Evolutionary conservation across 2,329 filamentous ascomycete genomes (phyloP).

Genomic region (Neopestalotiopsis clavispora): DNA sequence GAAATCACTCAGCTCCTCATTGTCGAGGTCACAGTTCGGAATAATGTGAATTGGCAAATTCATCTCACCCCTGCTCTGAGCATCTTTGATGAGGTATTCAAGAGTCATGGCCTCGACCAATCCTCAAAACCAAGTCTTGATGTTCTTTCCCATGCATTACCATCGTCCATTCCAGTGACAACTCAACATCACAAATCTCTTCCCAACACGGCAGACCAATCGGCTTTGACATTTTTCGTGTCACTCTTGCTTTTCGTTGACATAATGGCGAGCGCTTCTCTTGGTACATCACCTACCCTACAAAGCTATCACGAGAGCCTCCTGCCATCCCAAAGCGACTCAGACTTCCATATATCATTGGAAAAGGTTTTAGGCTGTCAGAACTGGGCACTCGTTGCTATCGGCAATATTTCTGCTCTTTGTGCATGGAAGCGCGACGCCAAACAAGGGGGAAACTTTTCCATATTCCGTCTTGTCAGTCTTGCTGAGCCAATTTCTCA

Average conservation of each 20-base stretch:
- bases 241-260: constrained; percentile 2
- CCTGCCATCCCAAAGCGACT: not conserved
- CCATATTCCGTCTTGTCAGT: not conserved
- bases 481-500: not conserved
- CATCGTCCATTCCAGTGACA: not conserved
- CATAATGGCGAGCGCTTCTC: not conserved
- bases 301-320: not conserved
- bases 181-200: constrained; percentile 2
- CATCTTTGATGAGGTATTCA: constrained; percentile 4
- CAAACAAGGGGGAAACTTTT: constrained; percentile 2
- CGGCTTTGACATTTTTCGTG: constrained; percentile 4
- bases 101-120: not conserved
- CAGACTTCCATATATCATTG: not conserved
- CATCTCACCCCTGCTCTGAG: constrained; percentile 1
- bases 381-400: constrained; percentile 1
- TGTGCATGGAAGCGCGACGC: constrained; percentile 8
- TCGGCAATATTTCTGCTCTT: constrained; percentile 2
- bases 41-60: not conserved
- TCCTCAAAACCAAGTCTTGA: not conserved
- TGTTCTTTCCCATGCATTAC: constrained; percentile 1
- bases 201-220: not conserved
- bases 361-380: not conserved
- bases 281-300: not conserved
- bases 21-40: constrained; percentile 3
- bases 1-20: not conserved